These are phyloP conservation scores for Citrus medica DNA, from an alignment of 345 rosid genomes.

Conservation along the genomic window DNA sequence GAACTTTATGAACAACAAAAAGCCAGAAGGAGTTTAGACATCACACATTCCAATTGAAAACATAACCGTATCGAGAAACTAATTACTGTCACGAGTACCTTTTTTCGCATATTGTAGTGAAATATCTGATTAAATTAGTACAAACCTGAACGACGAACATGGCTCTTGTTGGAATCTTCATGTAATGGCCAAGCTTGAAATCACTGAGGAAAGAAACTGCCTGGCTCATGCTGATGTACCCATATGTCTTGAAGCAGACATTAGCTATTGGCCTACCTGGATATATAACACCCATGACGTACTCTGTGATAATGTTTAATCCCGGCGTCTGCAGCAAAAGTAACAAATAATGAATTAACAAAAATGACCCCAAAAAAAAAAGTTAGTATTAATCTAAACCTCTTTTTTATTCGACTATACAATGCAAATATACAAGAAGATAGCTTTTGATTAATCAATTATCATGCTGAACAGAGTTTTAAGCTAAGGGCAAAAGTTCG, in stretches of 20 bases:
- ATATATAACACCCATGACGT: slow-evolving; percentile 49
- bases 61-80: neutral
- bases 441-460: neutral
- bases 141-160: slow-evolving; percentile 51
- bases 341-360: too few relatives aligned
- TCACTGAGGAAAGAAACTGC: slow-evolving; percentile 54
- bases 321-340: slow-evolving; percentile 31
- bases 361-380: neutral
- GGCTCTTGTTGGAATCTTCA: slow-evolving; percentile 56
- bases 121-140: neutral
- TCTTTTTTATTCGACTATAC: neutral
- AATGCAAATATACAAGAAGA: neutral
- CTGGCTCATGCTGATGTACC: slow-evolving; percentile 55
- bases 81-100: neutral
- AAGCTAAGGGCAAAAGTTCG: neutral
- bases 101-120: neutral
- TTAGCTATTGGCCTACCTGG: slow-evolving; percentile 66
- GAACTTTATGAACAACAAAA: slow-evolving; percentile 13
- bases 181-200: slow-evolving; percentile 63
- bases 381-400: neutral
- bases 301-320: slow-evolving; percentile 55
- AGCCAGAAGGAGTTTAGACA: neutral
- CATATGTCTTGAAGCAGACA: slow-evolving; percentile 54
- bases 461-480: neutral
- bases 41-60: neutral